Percentiles rank a stretch among this genome's conserved stretches.
Evolutionary conservation across 306 rosid species (phyloP).

Genomic region (Datisca glomerata): DNA sequence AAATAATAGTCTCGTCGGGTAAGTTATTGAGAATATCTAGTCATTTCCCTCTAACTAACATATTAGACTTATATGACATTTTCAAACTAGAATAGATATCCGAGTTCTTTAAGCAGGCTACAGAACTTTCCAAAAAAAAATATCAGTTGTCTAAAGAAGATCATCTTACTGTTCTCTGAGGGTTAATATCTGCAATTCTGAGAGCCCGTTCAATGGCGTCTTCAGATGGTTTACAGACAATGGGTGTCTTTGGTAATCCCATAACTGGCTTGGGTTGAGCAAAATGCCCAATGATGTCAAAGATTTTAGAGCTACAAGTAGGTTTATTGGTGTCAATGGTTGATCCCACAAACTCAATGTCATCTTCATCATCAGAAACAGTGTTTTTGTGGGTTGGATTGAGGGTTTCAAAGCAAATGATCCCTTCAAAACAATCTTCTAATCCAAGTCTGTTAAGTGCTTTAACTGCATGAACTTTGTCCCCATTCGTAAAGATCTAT

Average conservation of each 20-base stretch:
- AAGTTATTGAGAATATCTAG: too few species aligned
- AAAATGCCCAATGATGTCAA: slow-evolving; percentile 72
- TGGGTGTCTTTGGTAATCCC: slow-evolving; percentile 62
- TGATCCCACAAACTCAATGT: slow-evolving; percentile 37
- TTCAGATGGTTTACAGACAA: slow-evolving; percentile 74
- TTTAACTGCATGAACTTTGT: slow-evolving; percentile 59
- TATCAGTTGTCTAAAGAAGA: not conserved
- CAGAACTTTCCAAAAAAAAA: not conserved
- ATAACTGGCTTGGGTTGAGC: slow-evolving; percentile 31
- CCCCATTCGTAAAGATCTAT: slow-evolving; percentile 91
- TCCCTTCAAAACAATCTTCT: slow-evolving; percentile 86
- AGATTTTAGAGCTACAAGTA: slow-evolving; percentile 27
- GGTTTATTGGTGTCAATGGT: slow-evolving; percentile 5
- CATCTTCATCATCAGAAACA: slow-evolving; percentile 56
- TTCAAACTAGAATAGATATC: not conserved
- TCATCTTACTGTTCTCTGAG: slow-evolving; percentile 74
- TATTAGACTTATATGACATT: too few species aligned
- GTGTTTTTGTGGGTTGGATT: slow-evolving; percentile 46
- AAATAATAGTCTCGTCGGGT: too few species aligned
- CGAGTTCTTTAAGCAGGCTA: not conserved
- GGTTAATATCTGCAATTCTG: slow-evolving; percentile 55
- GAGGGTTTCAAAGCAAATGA: slow-evolving; percentile 85
- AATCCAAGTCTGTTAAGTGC: slow-evolving; percentile 77
- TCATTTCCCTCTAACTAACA: too few species aligned
- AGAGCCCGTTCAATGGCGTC: slow-evolving; percentile 59